Evolutionary conservation across 345 rosid species (phyloP), one percentile per base, ranked within the genome.

Genomic region (Acer campestre): DNA sequence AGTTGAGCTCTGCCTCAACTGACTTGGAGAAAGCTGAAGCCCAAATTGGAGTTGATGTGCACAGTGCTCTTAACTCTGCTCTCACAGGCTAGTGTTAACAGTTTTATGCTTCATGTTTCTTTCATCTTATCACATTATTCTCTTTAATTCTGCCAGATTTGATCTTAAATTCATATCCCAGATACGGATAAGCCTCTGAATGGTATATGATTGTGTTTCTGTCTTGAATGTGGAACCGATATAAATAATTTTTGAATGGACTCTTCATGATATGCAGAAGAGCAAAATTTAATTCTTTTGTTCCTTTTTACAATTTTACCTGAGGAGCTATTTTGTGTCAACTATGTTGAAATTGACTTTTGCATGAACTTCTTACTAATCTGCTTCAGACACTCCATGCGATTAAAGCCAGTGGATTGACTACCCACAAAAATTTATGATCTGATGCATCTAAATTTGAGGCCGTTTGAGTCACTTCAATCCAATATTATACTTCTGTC

Each of bases 21-120:
- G 94, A 89, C 62, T 80, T 88, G 78, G 94, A 89, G 86, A 95
- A 89, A 86, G 94, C 97, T 17, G 97, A 93, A 62, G 98, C 98
- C 23, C 98, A 93, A 84, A 89, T 90, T 68, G 97, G 97, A 10
- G 77, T 92, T 53, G 94, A 92, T 62, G 88, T 92, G 59, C 92
- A 92, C 84, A 89, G 97, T 82, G 93, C 89, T 59, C 89, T 92
- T 69, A 92, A 86, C 80, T 86, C 85, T 49, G 90, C 91, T 75
- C 86, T 89, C 64, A 9, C 88, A 6, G 93, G 93, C 80, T 89
- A 86, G 78, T 75, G 48, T 17, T 74, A 42, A 10, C 10, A 25
- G 59, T 25, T 20, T 22, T 40, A 42, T 51, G 48, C 51, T 35
- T 23, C 14, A 38, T 17, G 48, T 14, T 73, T 66, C 46, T 71